Percentiles rank a stretch among this genome's conserved stretches.
Conservation (phyloP, 2,329 filamentous ascomycete species). For the Decorospora gaudefroyi region DNA sequence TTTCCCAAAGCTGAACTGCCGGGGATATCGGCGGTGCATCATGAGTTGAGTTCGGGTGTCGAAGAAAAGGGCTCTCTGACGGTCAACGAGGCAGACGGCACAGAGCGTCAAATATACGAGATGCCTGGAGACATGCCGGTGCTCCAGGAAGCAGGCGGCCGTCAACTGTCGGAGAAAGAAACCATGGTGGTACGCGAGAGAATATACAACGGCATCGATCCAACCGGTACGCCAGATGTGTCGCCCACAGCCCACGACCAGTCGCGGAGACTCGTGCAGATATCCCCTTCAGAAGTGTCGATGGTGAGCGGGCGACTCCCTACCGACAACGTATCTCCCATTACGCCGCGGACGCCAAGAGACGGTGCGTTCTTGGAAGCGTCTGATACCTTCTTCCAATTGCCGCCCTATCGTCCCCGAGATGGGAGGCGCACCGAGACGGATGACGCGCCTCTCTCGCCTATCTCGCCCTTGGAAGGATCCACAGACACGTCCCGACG, state of each 20-base stretch:
- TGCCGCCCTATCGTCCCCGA: constrained; percentile 29
- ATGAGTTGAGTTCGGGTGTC: constrained; percentile 20
- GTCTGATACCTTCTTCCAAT: constrained; percentile 39
- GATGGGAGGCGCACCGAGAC: constrained; percentile 30
- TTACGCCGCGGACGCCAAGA: constrained; percentile 39
- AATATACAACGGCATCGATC: constrained; percentile 53
- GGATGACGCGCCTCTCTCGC: constrained; percentile 40
- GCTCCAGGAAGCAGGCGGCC: constrained; percentile 56
- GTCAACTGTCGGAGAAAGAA: constrained; percentile 55
- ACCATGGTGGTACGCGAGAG: constrained; percentile 52
- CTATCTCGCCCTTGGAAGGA: constrained; percentile 44
- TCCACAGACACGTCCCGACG: constrained; percentile 37
- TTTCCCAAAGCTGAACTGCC: constrained; percentile 55
- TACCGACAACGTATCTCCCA: constrained; percentile 30
- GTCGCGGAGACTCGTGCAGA: constrained; percentile 29
- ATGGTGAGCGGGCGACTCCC: constrained; percentile 35
- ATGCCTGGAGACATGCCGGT: constrained; percentile 62
- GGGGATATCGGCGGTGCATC: constrained; percentile 31
- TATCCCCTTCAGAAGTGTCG: constrained; percentile 35
- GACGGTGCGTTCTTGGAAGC: constrained; percentile 42
- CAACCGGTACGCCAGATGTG: constrained; percentile 23
- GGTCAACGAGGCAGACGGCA: constrained; percentile 42
- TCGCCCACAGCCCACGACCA: constrained; percentile 27
- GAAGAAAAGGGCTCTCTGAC: constrained; percentile 26
- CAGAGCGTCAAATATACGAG: constrained; percentile 51